Evolutionary conservation across 306 rosid species (phyloP), one percentile per base, ranked within the genome.

Genomic region (Sechiopsis laciniata): DNA sequence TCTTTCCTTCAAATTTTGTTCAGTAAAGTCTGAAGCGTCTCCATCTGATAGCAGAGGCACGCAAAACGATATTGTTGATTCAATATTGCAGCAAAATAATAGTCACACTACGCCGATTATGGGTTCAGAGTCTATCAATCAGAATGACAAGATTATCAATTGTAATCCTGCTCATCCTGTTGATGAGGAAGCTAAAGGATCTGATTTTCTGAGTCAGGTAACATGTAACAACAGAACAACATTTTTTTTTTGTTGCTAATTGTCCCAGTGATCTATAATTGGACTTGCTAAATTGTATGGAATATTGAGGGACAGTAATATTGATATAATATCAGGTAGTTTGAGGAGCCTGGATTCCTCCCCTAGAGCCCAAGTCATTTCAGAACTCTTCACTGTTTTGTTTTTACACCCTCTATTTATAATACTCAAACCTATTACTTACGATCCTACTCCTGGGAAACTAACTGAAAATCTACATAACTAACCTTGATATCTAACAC

Each of bases 131-230:
- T 71, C 84, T 71, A 76, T 51, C 54, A 19, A 77, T 63, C 82
- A 76, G 72, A 83, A 77, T 45, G 71, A 59, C 76, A 71, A 76
- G 22, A 71, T 16, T 81, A 69, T 54, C 57, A 79, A 81, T 74
- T 59, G 76, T 62, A 80, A 58, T 75, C 66, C 80, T 77, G 72
- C 52, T 42, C 83, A 81, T 72, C 77, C 80, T 67, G 81, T 79
- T 53, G 79, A 77, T 73, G 88, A 75, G 71, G 91, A 89, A 83
- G 83, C 82, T 69, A 82, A 76, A 80, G 98, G 96, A 76, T 93
- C 89, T 37, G 85, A 78, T 42, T 93, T 93, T 78, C 87, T 93
- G 80, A 78, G 82, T 78, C 98, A 93, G 94, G 98, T 92, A 78
- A 78, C 29, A 5, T 66, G 35, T 66, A 12, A 74, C 75, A 40